Evolutionary conservation across 352 stramenopile genomes (phyloP).

Genomic region (Pythium pyrilobum): DNA sequence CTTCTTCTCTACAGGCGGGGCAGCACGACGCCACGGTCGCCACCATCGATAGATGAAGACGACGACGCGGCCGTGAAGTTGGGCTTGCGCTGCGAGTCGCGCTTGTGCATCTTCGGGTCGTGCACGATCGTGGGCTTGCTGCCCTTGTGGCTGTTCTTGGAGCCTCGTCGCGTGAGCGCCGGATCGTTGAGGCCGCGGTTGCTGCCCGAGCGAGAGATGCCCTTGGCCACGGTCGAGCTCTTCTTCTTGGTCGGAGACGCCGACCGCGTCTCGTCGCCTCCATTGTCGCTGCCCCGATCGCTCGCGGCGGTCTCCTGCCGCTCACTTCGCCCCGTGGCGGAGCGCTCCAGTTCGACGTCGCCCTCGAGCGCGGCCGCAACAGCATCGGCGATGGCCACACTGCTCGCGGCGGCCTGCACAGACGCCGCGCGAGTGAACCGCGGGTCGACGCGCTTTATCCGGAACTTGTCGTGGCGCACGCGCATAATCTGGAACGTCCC

Average conservation of each 20-base stretch:
- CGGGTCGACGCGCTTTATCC: slow-evolving; percentile 51
- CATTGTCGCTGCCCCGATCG: slow-evolving; percentile 16
- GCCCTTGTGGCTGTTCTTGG: slow-evolving; percentile 34
- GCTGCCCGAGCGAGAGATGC: slow-evolving; percentile 28
- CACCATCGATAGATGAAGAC: slow-evolving; percentile 19
- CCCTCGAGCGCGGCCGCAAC: slow-evolving; percentile 29
- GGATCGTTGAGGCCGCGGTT: slow-evolving; percentile 33
- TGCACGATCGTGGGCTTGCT: slow-evolving; percentile 16
- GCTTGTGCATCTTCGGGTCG: slow-evolving; percentile 32
- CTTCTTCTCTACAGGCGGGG: slow-evolving; percentile 32
- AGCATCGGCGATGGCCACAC: slow-evolving; percentile 29
- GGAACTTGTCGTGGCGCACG: slow-evolving; percentile 54
- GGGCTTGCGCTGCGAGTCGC: slow-evolving; percentile 41
- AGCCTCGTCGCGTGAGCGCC: slow-evolving; percentile 30
- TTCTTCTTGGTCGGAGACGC: slow-evolving; percentile 56
- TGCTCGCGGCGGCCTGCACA: slow-evolving; percentile 17
- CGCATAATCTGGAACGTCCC: slow-evolving; percentile 62
- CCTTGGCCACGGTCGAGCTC: slow-evolving; percentile 18
- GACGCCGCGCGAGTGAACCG: slow-evolving; percentile 34
- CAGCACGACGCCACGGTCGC: slow-evolving; percentile 40
- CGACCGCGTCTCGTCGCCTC: slow-evolving; percentile 35
- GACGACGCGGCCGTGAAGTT: slow-evolving; percentile 18
- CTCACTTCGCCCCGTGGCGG: slow-evolving; percentile 10
- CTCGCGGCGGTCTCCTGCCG: slow-evolving; percentile 21
- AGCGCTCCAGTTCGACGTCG: slow-evolving; percentile 10